phyloP scores from a whole-genome alignment of 2,329 filamentous ascomycete species.

The Claviceps paspali region DNA sequence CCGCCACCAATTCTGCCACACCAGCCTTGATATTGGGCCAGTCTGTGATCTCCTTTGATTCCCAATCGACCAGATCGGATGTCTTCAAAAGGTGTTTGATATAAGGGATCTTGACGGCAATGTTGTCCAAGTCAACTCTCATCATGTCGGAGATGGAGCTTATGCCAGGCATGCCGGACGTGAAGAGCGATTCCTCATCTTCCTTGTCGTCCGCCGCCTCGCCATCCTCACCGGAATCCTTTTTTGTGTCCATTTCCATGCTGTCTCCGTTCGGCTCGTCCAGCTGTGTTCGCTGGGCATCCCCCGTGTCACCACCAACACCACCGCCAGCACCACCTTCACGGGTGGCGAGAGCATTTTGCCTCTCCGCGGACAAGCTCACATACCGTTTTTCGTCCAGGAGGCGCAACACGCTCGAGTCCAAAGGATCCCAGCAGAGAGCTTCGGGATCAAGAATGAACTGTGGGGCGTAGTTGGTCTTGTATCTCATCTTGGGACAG shows the following conservation, averaged over 20 bases:
- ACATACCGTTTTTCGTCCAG: conserved; percentile 43
- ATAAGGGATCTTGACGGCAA: conserved; percentile 35
- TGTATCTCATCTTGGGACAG: conserved; percentile 74
- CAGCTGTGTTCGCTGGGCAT: neutral
- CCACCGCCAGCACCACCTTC: neutral
- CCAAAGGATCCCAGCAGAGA: conserved; percentile 45
- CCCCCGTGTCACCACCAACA: neutral
- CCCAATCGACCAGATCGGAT: conserved; percentile 45
- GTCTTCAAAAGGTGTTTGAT: conserved; percentile 24
- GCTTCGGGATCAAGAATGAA: conserved; percentile 56
- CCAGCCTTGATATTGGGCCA: conserved; percentile 39
- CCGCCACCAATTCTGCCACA: conserved; percentile 52
- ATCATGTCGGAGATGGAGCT: conserved; percentile 37
- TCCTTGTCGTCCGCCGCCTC: conserved; percentile 12
- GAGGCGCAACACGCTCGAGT: conserved; percentile 31
- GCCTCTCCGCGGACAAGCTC: conserved; percentile 26
- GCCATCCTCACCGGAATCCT: conserved; percentile 1
- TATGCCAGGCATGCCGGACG: conserved; percentile 52
- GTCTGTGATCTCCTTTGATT: conserved; percentile 32
- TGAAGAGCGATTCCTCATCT: conserved; percentile 31
- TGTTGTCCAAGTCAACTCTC: conserved; percentile 40
- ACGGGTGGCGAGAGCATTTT: neutral
- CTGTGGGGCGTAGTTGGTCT: conserved; percentile 63
- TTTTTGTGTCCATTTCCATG: neutral
- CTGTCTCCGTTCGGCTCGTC: conserved; percentile 3